Evolutionary conservation across 2,329 filamentous ascomycete genomes (phyloP).

Genomic region (Fusarium napiforme): DNA sequence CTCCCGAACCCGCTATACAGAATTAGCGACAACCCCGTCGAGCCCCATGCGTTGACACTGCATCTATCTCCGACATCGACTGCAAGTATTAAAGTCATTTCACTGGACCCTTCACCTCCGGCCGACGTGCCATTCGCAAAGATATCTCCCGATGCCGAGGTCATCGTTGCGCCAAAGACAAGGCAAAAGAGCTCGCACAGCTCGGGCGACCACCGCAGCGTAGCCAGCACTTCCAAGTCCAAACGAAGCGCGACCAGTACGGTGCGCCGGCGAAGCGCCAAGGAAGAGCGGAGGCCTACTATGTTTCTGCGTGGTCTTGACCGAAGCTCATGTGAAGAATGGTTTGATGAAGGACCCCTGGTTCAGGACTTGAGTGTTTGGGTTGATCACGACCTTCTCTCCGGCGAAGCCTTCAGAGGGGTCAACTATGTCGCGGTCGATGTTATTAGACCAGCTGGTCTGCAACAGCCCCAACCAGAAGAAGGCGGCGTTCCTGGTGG

Average conservation of each 20-base stretch:
- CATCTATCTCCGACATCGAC: conserved; percentile 96
- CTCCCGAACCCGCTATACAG: conserved; percentile 84
- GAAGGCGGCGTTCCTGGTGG: conserved; percentile 70
- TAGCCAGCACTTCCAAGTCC: conserved; percentile 80
- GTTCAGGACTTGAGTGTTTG: conserved; percentile 77
- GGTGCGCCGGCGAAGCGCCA: conserved; percentile 63
- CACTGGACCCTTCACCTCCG: conserved; percentile 79
- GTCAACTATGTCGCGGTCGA: conserved; percentile 83
- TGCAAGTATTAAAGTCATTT: conserved; percentile 87
- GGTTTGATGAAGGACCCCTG: conserved; percentile 77
- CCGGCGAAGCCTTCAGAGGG: conserved; percentile 77
- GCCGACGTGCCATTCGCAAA: conserved; percentile 84
- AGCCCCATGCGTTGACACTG: conserved; percentile 83
- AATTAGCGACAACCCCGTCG: conserved; percentile 60
- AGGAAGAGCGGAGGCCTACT: conserved; percentile 73
- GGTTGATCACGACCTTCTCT: conserved; percentile 82
- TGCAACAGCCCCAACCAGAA: conserved; percentile 77
- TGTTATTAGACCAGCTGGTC: conserved; percentile 83
- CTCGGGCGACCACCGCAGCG: conserved; percentile 81
- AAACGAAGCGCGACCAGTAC: conserved; percentile 83
- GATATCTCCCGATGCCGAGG: conserved; percentile 92
- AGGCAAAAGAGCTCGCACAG: conserved; percentile 74
- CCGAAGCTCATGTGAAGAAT: conserved; percentile 73
- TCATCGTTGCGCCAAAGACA: conserved; percentile 95
- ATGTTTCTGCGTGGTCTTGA: conserved; percentile 87